Conservation (phyloP, 2,329 filamentous ascomycete species). For the Fusarium sp. region DNA sequence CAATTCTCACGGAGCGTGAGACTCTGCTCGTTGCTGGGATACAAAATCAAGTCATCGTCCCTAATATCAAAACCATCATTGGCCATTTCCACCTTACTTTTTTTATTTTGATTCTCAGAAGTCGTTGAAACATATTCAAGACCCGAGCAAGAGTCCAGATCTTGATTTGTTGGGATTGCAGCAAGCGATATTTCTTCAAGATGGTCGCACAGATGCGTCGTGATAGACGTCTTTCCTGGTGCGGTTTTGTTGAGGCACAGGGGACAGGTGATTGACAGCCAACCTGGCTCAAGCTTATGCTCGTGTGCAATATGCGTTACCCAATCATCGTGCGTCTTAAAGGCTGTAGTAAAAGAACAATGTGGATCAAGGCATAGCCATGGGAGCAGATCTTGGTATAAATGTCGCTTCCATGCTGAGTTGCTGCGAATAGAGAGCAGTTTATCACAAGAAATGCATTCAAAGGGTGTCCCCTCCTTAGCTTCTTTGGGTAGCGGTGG, state of each 20-base stretch:
- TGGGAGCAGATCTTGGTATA: neutral
- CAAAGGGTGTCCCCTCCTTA: neutral
- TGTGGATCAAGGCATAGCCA: neutral
- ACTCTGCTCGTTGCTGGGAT: too few species aligned
- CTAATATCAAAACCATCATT: too few species aligned
- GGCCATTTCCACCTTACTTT: too few species aligned
- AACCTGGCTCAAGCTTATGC: neutral
- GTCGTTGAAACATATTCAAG: neutral
- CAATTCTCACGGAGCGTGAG: too few species aligned
- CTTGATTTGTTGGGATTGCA: neutral
- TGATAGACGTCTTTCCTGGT: neutral
- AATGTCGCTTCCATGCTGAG: neutral
- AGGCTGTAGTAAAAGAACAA: neutral
- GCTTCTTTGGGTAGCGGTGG: neutral
- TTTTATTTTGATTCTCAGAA: too few species aligned
- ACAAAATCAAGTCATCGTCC: too few species aligned
- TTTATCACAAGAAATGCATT: neutral
- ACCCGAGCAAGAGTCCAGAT: neutral
- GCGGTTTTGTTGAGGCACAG: neutral
- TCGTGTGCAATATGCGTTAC: neutral
- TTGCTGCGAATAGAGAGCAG: neutral
- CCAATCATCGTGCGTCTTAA: neutral
- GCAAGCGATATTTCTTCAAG: neutral
- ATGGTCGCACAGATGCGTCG: neutral
- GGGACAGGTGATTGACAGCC: neutral